Percentiles rank a stretch among this genome's conserved stretches.
phyloP scores from a whole-genome alignment of 2,329 filamentous ascomycete genomes.

The Pseudocercospora fuligena region DNA sequence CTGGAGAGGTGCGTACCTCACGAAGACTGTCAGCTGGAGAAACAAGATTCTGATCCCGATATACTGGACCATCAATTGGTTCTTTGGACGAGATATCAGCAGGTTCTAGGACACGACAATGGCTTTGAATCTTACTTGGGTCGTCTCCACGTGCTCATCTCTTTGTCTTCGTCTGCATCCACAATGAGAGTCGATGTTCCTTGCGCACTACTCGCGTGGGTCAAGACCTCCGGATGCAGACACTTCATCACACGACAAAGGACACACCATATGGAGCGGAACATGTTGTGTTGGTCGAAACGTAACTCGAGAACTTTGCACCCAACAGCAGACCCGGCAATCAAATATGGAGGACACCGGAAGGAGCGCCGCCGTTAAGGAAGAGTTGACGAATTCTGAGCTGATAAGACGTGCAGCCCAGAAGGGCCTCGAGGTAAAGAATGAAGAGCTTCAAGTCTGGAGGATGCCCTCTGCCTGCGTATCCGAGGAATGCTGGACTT shows the following conservation, averaged over 20 bases:
- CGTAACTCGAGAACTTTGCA: too few relatives aligned
- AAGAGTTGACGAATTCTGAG: too few relatives aligned
- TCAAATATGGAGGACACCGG: too few relatives aligned
- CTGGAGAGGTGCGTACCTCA: constrained; percentile 71
- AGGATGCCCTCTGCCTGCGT: background rate
- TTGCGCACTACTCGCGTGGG: background rate
- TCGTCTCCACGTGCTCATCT: background rate
- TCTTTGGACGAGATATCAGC: constrained; percentile 31
- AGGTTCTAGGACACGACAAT: constrained; percentile 25
- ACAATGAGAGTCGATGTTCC: background rate
- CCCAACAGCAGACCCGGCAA: too few relatives aligned
- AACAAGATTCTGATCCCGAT: constrained; percentile 70
- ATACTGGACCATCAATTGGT: constrained; percentile 33
- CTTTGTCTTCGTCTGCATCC: background rate
- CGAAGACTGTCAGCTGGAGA: constrained; percentile 70
- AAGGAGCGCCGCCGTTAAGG: too few relatives aligned
- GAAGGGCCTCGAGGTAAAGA: background rate
- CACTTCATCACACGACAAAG: background rate
- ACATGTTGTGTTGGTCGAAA: too few relatives aligned
- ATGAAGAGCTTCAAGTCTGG: background rate
- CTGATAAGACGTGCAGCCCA: background rate
- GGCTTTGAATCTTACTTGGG: background rate
- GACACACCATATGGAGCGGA: too few relatives aligned
- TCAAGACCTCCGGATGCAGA: background rate
- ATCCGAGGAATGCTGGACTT: background rate